Conservation (phyloP, 192 early-diverging fungal species). For the Coemansia biformis region DNA sequence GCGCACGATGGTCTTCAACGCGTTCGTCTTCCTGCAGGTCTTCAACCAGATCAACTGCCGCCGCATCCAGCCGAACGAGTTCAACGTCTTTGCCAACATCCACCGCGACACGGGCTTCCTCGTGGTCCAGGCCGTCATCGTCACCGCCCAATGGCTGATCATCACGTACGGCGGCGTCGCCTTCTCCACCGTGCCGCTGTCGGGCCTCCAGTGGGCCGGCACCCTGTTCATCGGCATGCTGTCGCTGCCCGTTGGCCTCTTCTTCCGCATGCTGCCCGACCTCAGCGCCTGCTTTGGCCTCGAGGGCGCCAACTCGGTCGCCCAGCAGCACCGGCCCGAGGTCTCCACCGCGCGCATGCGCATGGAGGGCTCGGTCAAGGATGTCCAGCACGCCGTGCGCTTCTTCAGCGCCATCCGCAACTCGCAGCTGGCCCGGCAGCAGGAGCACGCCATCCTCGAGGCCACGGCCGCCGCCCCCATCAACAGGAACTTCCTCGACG, state of each 20-base stretch:
- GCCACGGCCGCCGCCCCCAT: too few species aligned
- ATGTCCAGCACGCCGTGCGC: constrained; percentile 36
- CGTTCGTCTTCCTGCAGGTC: constrained; percentile 90
- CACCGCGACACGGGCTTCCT: constrained; percentile 76
- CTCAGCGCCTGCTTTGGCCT: constrained; percentile 51
- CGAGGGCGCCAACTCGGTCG: constrained; percentile 46
- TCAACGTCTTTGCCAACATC: constrained; percentile 88
- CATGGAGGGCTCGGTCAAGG: constrained; percentile 46
- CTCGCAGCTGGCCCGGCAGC: constrained; percentile 25
- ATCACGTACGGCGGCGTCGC: constrained; percentile 82
- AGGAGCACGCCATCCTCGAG: not conserved
- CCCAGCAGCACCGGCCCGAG: constrained; percentile 50
- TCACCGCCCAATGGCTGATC: constrained; percentile 75
- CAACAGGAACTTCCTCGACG: constrained; percentile 30
- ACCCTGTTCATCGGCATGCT: constrained; percentile 75
- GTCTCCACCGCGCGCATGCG: constrained; percentile 44
- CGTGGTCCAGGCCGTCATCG: constrained; percentile 65
- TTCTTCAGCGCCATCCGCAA: constrained; percentile 55
- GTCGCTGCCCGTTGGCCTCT: constrained; percentile 73
- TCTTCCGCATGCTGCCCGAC: constrained; percentile 79
- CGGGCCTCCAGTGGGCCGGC: constrained; percentile 65
- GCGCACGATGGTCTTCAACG: constrained; percentile 87
- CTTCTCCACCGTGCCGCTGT: constrained; percentile 76
- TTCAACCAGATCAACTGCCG: constrained; percentile 95
- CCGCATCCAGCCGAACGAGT: constrained; percentile 59